Percentiles rank a stretch among this genome's conserved stretches.
phyloP scores from a whole-genome alignment of 164 flowering plant species.

The Saururus chinensis region DNA sequence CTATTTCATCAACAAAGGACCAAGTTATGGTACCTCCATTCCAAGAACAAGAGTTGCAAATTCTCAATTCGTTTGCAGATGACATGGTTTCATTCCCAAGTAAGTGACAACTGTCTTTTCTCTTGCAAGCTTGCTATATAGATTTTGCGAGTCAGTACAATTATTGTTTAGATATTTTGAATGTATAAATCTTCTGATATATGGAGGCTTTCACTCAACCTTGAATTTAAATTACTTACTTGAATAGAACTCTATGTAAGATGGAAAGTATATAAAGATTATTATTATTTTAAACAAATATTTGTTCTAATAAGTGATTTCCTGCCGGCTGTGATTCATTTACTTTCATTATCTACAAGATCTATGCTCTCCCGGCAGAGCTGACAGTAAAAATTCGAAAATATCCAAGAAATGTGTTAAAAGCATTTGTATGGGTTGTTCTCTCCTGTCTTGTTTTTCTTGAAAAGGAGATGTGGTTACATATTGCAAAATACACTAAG shows the following conservation, averaged over 20 bases:
- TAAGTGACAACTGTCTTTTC: slow-evolving; percentile 2
- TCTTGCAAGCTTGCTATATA: background rate
- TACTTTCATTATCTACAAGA: no score
- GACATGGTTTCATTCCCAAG: slow-evolving; percentile 2
- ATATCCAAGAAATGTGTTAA: background rate
- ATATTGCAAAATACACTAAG: background rate
- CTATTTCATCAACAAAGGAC: background rate
- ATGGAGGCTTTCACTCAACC: no score
- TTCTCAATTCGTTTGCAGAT: slow-evolving; percentile 2
- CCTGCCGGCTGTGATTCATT: no score
- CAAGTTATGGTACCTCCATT: background rate
- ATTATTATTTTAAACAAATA: no score
- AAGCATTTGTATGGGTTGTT: background rate
- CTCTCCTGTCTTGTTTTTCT: no score
- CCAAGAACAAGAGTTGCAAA: slow-evolving; percentile 4
- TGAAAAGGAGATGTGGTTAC: background rate
- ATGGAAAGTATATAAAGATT: no score
- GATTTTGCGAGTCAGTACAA: background rate
- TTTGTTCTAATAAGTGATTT: no score
- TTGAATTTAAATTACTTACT: no score
- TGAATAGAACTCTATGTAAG: no score
- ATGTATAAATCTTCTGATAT: no score
- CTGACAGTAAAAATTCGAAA: no score
- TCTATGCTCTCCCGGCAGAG: background rate
- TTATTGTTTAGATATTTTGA: no score